Conservation (phyloP, 306 rosid genomes). For the Trifolium dubium region DNA sequence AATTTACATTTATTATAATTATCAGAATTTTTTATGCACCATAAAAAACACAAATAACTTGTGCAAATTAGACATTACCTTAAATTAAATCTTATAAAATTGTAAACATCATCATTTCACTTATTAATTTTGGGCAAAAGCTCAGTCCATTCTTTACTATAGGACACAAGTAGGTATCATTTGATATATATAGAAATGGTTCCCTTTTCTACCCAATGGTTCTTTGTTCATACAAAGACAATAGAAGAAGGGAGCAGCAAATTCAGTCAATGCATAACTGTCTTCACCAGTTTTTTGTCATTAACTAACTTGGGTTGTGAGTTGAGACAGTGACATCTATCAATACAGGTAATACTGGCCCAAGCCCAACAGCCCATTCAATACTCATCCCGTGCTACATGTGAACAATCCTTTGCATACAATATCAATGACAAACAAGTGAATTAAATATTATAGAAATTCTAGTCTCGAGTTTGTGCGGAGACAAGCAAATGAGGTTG, state of each 20-base stretch:
- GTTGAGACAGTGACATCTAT: constrained; percentile 47
- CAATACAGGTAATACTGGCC: constrained; percentile 36
- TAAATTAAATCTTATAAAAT: not conserved
- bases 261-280: constrained; percentile 29
- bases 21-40: too few relatives aligned
- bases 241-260: not conserved
- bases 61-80: not conserved
- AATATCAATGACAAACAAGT: not conserved
- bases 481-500: too few relatives aligned
- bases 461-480: too few relatives aligned
- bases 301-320: constrained; percentile 33
- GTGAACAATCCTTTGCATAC: constrained; percentile 18
- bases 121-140: not conserved
- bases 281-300: constrained; percentile 37
- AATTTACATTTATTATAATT: too few relatives aligned
- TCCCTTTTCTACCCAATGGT: constrained; percentile 4
- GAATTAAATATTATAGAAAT: too few relatives aligned
- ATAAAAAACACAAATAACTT: too few relatives aligned
- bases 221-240: constrained; percentile 21
- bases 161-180: not conserved
- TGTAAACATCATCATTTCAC: not conserved
- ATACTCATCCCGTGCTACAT: constrained; percentile 39
- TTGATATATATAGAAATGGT: not conserved
- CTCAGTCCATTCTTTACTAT: not conserved
- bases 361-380: constrained; percentile 55